Conservation (phyloP, 2,329 filamentous ascomycete species). For the Dactylonectria macrodidyma region DNA sequence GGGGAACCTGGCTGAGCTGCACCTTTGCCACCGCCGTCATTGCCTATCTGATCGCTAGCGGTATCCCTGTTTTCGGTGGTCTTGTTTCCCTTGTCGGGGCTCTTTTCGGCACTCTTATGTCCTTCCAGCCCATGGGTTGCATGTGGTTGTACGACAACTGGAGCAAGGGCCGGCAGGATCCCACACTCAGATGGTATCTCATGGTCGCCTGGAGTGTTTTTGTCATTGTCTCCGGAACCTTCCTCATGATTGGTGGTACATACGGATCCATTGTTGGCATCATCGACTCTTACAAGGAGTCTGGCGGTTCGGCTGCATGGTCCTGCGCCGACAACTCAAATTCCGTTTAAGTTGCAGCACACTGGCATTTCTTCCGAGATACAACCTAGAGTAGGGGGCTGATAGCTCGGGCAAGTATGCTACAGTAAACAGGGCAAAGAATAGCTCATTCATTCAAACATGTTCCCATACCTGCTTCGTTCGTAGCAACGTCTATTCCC, state of each 20-base stretch:
- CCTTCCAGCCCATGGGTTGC: not conserved
- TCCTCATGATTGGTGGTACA: constrained; percentile 55
- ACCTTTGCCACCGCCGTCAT: not conserved
- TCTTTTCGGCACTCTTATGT: constrained; percentile 36
- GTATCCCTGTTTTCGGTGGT: constrained; percentile 36
- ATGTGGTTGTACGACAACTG: constrained; percentile 38
- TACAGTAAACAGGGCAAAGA: too few species aligned
- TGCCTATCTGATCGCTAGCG: not conserved
- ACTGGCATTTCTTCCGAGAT: too few species aligned
- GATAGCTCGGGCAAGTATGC: too few species aligned
- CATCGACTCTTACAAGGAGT: constrained; percentile 50
- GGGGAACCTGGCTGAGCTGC: not conserved
- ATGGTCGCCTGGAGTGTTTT: not conserved
- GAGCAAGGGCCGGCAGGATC: not conserved
- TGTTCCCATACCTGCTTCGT: too few species aligned
- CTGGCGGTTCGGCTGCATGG: constrained; percentile 54
- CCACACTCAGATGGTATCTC: not conserved
- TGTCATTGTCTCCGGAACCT: constrained; percentile 35
- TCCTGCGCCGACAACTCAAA: constrained; percentile 42
- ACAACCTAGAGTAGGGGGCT: too few species aligned
- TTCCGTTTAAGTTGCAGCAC: not conserved
- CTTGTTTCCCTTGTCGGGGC: constrained; percentile 44
- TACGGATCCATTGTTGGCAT: constrained; percentile 37
- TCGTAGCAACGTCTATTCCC: too few species aligned
- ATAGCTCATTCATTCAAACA: too few species aligned